phyloP scores from a whole-genome alignment of 192 early-diverging fungal genomes.

The Umbelopsis vinacea region DNA sequence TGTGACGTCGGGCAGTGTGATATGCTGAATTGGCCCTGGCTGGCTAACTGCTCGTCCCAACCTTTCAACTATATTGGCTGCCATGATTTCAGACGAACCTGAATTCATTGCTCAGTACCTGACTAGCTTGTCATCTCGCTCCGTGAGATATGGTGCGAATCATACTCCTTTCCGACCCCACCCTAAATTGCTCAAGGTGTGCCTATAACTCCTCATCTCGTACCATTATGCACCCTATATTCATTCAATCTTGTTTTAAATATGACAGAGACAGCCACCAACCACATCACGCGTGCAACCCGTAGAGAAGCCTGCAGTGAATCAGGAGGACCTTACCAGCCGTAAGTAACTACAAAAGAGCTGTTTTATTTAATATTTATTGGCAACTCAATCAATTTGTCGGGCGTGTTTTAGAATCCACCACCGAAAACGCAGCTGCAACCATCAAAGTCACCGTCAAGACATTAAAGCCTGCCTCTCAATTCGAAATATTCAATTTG shows the following conservation, averaged over 20 bases:
- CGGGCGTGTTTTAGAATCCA: background rate
- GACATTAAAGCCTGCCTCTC: conserved; percentile 39
- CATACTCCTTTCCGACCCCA: conserved; percentile 25
- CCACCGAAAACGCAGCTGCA: background rate
- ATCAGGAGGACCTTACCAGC: background rate
- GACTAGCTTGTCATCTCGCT: conserved; percentile 25
- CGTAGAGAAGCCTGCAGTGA: background rate
- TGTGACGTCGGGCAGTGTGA: conserved; percentile 16
- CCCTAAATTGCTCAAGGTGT: conserved; percentile 8
- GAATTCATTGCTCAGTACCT: conserved; percentile 38
- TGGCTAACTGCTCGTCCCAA: too few species aligned
- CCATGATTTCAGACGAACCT: conserved; percentile 13
- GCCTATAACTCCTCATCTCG: background rate
- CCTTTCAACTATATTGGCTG: background rate
- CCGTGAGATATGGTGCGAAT: conserved; percentile 38
- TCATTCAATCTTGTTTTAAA: background rate
- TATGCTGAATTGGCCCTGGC: background rate
- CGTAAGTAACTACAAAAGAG: background rate
- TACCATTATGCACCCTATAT: background rate
- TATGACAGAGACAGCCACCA: background rate
- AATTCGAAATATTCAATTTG: conserved; percentile 31
- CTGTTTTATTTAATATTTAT: background rate
- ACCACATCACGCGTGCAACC: background rate
- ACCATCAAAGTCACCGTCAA: conserved; percentile 34
- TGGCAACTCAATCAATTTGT: background rate